These are phyloP conservation scores for Paralagenidium karlingii DNA, from an alignment of 352 stramenopile genomes.

Conservation along the genomic window DNA sequence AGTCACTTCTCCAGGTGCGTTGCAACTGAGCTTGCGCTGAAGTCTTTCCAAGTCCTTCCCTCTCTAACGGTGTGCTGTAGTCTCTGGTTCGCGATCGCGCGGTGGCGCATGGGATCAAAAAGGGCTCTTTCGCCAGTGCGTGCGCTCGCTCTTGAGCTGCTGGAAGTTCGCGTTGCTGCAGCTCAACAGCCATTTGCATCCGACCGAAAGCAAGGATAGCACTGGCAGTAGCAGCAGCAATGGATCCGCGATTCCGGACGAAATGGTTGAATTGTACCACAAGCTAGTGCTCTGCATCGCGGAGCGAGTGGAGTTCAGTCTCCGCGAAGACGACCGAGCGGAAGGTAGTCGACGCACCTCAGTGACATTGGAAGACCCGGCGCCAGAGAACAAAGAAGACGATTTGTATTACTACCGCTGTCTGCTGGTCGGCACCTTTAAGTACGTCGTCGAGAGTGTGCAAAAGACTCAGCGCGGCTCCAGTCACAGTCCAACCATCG, in stretches of 20 bases:
- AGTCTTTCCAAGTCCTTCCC: slow-evolving; percentile 3
- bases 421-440: slow-evolving; percentile 62
- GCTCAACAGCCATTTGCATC: slow-evolving; percentile 17
- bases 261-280: slow-evolving; percentile 39
- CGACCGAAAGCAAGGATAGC: slow-evolving; percentile 3
- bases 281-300: slow-evolving; percentile 47
- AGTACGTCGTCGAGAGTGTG: slow-evolving; percentile 51
- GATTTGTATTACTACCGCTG: slow-evolving; percentile 55
- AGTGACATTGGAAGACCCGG: background rate
- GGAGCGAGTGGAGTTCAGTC: slow-evolving; percentile 51
- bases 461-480: slow-evolving; percentile 20
- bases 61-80: background rate
- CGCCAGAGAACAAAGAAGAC: slow-evolving; percentile 18
- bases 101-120: slow-evolving; percentile 14
- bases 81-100: background rate
- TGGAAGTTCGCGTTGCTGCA: slow-evolving; percentile 56
- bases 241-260: slow-evolving; percentile 2
- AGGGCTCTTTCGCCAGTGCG: slow-evolving; percentile 40
- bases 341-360: background rate
- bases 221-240: slow-evolving; percentile 2
- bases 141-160: slow-evolving; percentile 37
- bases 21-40: slow-evolving; percentile 5
- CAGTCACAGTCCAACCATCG: too few relatives aligned
- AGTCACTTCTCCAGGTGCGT: background rate
- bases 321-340: slow-evolving; percentile 8